These are phyloP conservation scores for Fagopyrum homotropicum DNA, from an alignment of 148 eudicot species.

Conservation along the genomic window DNA sequence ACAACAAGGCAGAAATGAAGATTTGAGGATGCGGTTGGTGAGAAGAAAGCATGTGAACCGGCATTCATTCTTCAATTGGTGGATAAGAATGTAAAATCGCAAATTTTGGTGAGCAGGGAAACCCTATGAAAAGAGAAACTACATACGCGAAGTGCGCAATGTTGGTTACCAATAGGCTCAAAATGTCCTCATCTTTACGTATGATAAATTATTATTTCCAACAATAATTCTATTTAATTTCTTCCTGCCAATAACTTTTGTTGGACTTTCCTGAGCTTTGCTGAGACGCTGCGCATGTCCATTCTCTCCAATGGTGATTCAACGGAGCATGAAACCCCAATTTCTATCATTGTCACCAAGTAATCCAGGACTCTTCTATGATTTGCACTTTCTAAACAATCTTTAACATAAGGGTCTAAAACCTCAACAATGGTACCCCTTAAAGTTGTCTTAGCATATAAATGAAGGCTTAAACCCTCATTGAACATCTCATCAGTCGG, in stretches of 20 bases:
- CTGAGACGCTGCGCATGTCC: neutral
- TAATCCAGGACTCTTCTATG: neutral
- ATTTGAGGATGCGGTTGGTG: too few relatives aligned
- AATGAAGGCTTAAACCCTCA: neutral
- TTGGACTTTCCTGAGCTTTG: neutral
- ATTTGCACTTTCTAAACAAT: neutral
- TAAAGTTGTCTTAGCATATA: neutral
- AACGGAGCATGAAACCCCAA: neutral
- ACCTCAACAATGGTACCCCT: neutral
- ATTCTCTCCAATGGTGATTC: neutral
- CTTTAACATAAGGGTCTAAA: neutral
- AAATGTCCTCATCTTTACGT: too few relatives aligned
- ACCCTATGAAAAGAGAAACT: too few relatives aligned
- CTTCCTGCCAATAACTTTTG: neutral
- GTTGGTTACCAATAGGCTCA: too few relatives aligned
- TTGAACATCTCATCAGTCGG: neutral
- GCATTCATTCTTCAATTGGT: too few relatives aligned
- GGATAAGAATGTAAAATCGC: too few relatives aligned
- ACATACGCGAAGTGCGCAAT: too few relatives aligned
- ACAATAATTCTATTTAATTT: too few relatives aligned
- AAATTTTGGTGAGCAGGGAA: too few relatives aligned
- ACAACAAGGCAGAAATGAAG: too few relatives aligned
- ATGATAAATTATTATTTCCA: too few relatives aligned
- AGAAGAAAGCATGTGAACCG: too few relatives aligned
- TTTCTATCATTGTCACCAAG: neutral